A percentile compares a stretch with the other conserved stretches of the same genome.
Evolutionary conservation across 129 eudicot species (phyloP).

Genomic region (Rutidosis leptorrhynchoides): DNA sequence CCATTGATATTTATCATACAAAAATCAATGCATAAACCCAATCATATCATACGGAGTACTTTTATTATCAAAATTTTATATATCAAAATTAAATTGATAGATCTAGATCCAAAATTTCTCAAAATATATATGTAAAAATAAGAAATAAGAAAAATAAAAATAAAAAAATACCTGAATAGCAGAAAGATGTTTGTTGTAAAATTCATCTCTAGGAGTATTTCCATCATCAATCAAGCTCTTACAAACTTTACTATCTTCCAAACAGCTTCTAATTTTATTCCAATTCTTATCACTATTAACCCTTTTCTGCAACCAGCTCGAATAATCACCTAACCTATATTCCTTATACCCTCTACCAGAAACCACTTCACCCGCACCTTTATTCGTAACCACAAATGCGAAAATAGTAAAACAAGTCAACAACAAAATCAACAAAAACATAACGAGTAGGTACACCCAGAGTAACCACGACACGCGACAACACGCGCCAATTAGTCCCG

Average conservation of each 20-base stretch:
- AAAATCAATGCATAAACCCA: background rate
- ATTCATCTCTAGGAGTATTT: slow-evolving; percentile 25
- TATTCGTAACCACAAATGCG: slow-evolving; percentile 84
- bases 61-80: no score
- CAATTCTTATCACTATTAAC: slow-evolving; percentile 57
- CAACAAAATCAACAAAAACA: slow-evolving; percentile 68
- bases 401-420: slow-evolving; percentile 77
- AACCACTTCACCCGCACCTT: slow-evolving; percentile 68
- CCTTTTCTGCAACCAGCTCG: slow-evolving; percentile 72
- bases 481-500: slow-evolving; percentile 84
- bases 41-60: background rate
- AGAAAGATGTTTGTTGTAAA: slow-evolving; percentile 43
- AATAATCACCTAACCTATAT: slow-evolving; percentile 75
- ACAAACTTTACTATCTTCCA: slow-evolving; percentile 70
- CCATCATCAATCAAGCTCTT: slow-evolving; percentile 50
- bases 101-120: slow-evolving; percentile 23
- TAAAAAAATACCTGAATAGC: slow-evolving; percentile 69
- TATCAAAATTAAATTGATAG: background rate
- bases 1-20: no score
- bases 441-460: slow-evolving; percentile 69
- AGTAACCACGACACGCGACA: slow-evolving; percentile 78
- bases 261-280: slow-evolving; percentile 70
- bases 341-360: slow-evolving; percentile 80
- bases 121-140: no score
- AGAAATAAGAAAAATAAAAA: background rate